Conservation (phyloP, 164 flowering plant genomes). For the Tinospora cordifolia region DNA sequence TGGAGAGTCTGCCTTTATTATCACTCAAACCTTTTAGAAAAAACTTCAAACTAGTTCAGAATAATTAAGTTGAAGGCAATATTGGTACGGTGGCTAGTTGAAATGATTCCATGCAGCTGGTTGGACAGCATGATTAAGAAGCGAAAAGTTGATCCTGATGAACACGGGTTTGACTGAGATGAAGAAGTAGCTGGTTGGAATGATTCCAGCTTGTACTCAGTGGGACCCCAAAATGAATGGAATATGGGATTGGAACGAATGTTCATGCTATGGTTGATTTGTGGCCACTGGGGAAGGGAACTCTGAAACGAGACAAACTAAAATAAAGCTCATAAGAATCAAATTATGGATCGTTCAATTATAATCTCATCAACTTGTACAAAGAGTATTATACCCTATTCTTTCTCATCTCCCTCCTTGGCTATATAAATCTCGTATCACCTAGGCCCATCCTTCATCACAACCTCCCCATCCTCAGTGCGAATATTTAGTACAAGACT, state of each 20-base stretch:
- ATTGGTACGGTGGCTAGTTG: too few relatives aligned
- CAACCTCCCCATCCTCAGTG: not conserved
- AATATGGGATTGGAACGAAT: not conserved
- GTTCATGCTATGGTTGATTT: not conserved
- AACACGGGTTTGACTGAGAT: too few relatives aligned
- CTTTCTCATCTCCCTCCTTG: not conserved
- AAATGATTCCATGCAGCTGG: too few relatives aligned
- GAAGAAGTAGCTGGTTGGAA: too few relatives aligned
- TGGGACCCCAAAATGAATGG: not conserved
- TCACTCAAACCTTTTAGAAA: too few relatives aligned
- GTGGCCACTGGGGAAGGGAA: not conserved
- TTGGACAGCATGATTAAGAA: too few relatives aligned
- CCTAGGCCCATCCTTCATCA: not conserved
- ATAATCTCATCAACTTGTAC: not conserved
- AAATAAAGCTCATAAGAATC: constrained; percentile 3
- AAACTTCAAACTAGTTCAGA: too few relatives aligned
- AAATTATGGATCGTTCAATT: not conserved
- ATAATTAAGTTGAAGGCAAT: too few relatives aligned
- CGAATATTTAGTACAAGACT: not conserved
- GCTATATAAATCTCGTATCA: not conserved
- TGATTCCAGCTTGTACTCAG: not conserved
- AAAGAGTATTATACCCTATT: too few relatives aligned
- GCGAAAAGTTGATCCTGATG: too few relatives aligned
- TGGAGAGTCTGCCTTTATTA: too few relatives aligned
- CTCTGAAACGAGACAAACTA: not conserved